These are phyloP conservation scores for Artemisia tridentata DNA, from an alignment of 129 eudicot genomes.

Conservation along the genomic window DNA sequence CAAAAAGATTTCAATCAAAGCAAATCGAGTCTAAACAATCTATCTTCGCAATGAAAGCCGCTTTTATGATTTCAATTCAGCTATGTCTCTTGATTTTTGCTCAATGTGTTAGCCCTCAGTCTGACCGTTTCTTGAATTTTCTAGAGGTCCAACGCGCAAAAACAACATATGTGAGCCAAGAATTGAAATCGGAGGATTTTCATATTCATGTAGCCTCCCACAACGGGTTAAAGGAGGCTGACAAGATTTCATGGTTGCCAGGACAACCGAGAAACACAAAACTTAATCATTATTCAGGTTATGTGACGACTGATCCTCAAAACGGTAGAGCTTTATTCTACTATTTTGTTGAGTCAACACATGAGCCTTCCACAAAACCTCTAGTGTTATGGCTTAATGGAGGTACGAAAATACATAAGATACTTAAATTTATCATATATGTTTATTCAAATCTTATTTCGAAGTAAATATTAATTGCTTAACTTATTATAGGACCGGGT, in stretches of 20 bases:
- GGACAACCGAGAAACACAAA: constrained; percentile 50
- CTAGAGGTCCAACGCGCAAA: constrained; percentile 20
- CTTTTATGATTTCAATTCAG: constrained; percentile 22
- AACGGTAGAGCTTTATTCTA: constrained; percentile 55
- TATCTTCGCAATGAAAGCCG: constrained; percentile 21
- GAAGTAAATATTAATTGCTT: neutral
- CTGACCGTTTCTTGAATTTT: constrained; percentile 25
- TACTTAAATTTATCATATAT: neutral
- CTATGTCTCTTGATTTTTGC: constrained; percentile 23
- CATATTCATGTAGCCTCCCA: constrained; percentile 35
- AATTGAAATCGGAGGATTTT: constrained; percentile 5
- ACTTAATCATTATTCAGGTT: constrained; percentile 59
- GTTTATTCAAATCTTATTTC: neutral
- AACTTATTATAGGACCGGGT: constrained; percentile 65
- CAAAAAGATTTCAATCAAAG: neutral
- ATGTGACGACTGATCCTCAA: constrained; percentile 47
- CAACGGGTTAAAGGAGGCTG: constrained; percentile 38
- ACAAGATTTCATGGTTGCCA: constrained; percentile 48
- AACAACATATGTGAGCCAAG: constrained; percentile 1
- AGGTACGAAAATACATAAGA: constrained; percentile 38
- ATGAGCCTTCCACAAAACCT: constrained; percentile 42
- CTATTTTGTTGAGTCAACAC: constrained; percentile 38
- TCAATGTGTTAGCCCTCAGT: constrained; percentile 34
- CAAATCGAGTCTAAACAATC: neutral
- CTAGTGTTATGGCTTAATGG: constrained; percentile 93